A percentile compares a stretch with the other conserved stretches of the same genome.
Evolutionary conservation across 1,284 basidiomycete genomes (phyloP).

Genomic region (Austroboletus niveus): DNA sequence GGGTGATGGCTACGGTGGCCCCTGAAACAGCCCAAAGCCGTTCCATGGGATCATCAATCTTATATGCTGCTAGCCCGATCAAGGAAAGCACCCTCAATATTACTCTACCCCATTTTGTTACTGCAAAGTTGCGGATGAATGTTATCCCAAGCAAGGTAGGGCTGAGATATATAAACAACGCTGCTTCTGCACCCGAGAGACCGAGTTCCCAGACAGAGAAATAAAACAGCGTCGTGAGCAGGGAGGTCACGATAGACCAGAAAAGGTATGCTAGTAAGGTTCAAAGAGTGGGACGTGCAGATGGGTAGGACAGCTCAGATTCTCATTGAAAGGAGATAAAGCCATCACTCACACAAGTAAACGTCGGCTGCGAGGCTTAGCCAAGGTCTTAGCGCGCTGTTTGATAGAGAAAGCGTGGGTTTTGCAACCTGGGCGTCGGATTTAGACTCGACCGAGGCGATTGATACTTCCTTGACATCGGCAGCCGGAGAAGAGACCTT

Average conservation of each 20-base stretch:
- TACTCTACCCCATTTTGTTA: constrained; percentile 48
- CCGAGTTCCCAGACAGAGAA: constrained; percentile 90
- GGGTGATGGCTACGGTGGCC: constrained; percentile 50
- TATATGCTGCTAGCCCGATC: constrained; percentile 61
- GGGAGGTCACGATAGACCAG: constrained; percentile 85
- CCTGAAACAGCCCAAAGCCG: constrained; percentile 59
- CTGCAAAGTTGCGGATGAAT: constrained; percentile 43
- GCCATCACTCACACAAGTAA: constrained; percentile 48
- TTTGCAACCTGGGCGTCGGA: neutral
- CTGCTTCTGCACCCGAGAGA: constrained; percentile 73
- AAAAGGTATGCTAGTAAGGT: constrained; percentile 72
- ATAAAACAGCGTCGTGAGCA: constrained; percentile 87
- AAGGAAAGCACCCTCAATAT: constrained; percentile 51
- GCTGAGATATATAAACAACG: constrained; percentile 66
- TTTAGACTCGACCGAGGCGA: neutral
- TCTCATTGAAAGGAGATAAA: constrained; percentile 25
- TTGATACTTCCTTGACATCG: neutral
- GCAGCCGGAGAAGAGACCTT: neutral
- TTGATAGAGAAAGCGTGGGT: neutral
- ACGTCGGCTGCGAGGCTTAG: constrained; percentile 49
- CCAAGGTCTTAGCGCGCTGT: constrained; percentile 18
- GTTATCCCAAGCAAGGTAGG: constrained; percentile 58
- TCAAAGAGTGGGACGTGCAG: neutral
- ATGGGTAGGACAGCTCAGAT: constrained; percentile 34
- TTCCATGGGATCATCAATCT: constrained; percentile 50